phyloP scores from a whole-genome alignment of 2,329 filamentous ascomycete species.

The Botrytis fragariae region DNA sequence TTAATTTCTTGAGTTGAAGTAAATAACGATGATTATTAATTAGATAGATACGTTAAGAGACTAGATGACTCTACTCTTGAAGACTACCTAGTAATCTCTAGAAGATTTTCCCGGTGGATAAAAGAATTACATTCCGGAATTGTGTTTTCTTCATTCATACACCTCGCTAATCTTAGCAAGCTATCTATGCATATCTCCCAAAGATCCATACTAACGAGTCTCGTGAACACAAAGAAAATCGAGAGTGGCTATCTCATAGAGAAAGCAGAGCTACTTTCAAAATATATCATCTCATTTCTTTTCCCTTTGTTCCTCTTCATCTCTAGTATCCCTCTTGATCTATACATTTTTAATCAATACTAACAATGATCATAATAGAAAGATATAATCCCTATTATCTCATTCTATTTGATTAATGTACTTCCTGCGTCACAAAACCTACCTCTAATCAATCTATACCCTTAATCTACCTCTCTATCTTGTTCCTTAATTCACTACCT shows the following conservation, averaged over 20 bases:
- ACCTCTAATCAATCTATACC: too few relatives aligned
- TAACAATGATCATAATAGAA: too few relatives aligned
- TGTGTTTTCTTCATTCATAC: not conserved
- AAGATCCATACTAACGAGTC: not conserved
- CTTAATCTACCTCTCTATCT: too few relatives aligned
- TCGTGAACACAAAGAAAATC: accelerated
- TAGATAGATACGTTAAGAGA: too few relatives aligned
- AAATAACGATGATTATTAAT: not conserved
- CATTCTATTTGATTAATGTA: too few relatives aligned
- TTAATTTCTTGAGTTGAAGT: not conserved
- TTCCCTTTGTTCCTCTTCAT: too few relatives aligned
- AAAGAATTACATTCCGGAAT: not conserved
- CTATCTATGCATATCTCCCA: not conserved
- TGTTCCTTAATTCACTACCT: too few relatives aligned
- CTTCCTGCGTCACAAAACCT: too few relatives aligned
- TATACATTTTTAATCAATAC: too few relatives aligned
- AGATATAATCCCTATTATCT: too few relatives aligned
- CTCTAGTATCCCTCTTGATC: too few relatives aligned
- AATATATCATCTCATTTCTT: not conserved
- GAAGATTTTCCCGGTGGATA: not conserved
- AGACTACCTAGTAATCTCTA: not conserved
- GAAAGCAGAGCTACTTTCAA: not conserved
- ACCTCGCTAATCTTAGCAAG: not conserved
- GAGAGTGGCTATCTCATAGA: too few relatives aligned
- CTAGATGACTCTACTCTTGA: not conserved